phyloP scores from a whole-genome alignment of 345 rosid species.

The Acer yangbiense region DNA sequence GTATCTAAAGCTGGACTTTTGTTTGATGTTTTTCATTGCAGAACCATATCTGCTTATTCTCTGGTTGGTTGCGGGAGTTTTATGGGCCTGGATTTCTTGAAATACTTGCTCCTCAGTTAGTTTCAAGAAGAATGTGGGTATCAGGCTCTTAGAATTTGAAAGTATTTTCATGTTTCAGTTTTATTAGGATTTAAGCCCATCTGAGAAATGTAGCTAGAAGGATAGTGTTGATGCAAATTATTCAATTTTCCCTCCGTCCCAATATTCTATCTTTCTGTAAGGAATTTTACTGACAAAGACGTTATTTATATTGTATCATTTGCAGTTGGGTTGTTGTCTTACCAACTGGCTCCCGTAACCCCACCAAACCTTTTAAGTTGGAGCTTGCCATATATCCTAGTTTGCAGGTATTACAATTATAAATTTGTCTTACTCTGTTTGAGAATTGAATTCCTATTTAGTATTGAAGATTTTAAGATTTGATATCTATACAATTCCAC shows the following conservation, averaged over 20 bases:
- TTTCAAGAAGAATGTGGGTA: conserved; percentile 89
- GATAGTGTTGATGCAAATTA: conserved; percentile 7
- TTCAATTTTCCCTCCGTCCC: conserved; percentile 9
- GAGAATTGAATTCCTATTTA: conserved; percentile 3
- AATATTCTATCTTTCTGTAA: conserved; percentile 10
- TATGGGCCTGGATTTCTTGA: conserved; percentile 88
- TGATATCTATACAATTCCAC: not conserved
- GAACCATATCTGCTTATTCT: conserved; percentile 79
- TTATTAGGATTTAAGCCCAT: not conserved
- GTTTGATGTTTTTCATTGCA: conserved; percentile 45
- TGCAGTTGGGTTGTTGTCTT: conserved; percentile 88
- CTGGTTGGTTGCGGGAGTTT: conserved; percentile 95
- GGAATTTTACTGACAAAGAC: not conserved
- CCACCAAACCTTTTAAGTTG: conserved; percentile 73
- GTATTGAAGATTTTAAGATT: not conserved
- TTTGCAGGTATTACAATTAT: conserved; percentile 53
- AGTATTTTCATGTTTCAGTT: not conserved
- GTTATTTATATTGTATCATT: conserved; percentile 1
- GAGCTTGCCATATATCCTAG: conserved; percentile 82
- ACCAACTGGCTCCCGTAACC: conserved; percentile 81
- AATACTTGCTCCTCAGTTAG: conserved; percentile 73
- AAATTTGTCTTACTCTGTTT: not conserved
- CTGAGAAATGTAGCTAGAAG: not conserved
- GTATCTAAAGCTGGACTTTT: not conserved
- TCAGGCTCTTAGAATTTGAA: conserved; percentile 17